Evolutionary conservation across 2,329 filamentous ascomycete genomes (phyloP), one percentile per base, ranked within the genome.

Genomic region (Torrubiella hemipterigena): DNA sequence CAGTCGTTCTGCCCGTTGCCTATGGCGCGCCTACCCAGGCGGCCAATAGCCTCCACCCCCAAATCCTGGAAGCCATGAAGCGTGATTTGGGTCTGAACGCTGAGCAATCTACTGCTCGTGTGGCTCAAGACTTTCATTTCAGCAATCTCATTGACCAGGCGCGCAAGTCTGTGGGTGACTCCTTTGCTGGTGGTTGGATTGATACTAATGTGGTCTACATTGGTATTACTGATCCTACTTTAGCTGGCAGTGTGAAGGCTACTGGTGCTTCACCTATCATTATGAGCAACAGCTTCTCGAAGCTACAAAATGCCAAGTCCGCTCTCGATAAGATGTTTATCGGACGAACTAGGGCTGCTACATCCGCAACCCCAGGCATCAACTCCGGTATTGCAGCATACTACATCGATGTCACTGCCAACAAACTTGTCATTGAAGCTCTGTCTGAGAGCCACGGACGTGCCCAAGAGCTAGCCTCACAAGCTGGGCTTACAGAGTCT

Each of bases 321-420:
- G 56, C 54, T 2, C 55, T 63, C 33, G 56, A 58, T 42, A 54
- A 55, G 31, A 48, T 58, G 36, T 49, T 59, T 45, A 58, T 60
- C 32, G 35, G 40, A 29, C 38, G n/a, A n/a, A n/a, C n/a, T n/a
- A n/a, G n/a, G n/a, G n/a, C 44, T 31, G 27, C 38, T 36, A 32
- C 40, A 19, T 31, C 42, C 33, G 45, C 49, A 35, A 39, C 39
- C 38, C 5, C 19, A 11, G 17, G 19, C 4, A 41, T 45, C 20
- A 35, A 35, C 13, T 32, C 44, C 12, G 49, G 52, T 32, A 51
- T 58, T 31, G 55, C 54, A 2, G 38, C 55, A 4, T 58, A 54
- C 41, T 58, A 50, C 41, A 50, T 58, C 41, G 55, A 58, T 22
- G 48, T 58, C 7, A 36, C 38, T 17, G 42, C 48, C 7, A 32